Base-by-base conservation (phyloP, 768 basidiomycete species). In the Tylopilus vinaceipallidus region DNA sequence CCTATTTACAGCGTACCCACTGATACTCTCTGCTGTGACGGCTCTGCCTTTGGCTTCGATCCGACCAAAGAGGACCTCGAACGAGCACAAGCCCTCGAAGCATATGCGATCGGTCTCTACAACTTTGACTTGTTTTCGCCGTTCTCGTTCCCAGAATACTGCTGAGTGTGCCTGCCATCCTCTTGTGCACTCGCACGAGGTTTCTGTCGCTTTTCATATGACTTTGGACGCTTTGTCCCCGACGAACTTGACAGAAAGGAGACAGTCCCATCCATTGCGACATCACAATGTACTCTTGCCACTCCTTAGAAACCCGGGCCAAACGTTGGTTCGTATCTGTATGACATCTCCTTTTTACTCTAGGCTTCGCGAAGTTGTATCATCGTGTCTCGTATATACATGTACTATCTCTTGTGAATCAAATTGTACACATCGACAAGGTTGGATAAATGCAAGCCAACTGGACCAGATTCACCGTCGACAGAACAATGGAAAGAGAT, bases 71-170 rank as follows among this genome's bases (percentile, higher is more conserved):
- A 61, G 2, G 57, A 64, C 20, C 27, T 37, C 29, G 65, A 68
- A n/a, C 57, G 52, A 12, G 60, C 52, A 2, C 64, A 60, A 42
- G 65, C 59, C 17, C 62, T 66, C 29, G 62, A 68, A 35, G 64
- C 59, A 11, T 66, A 68, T 45, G 50, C 62, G 9, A 62, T 64
- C 11, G 67, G 65, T 22, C 50, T 66, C n/a, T 53, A 68, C 27
- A 47, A 58, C 17, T 53, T 57, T 14, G 62, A 68, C 34, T n/a
- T 66, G 9, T 57, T 64, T 37, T 49, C 53, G 5, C 57, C 50
- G 0, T 61, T 59, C 39, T 12, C 49, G 8, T 59, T 61, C 19
- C 47, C 60, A 23, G 59, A 60, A 26, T 55, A 50, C n/a, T 45
- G 37, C 23, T 60, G 49, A 60, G n/a, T 34, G 10, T n/a, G 24